Evolutionary conservation across 495 filamentous ascomycete species (phyloP), one percentile per base, ranked within the genome.

Genomic region (Xylaria sp.): DNA sequence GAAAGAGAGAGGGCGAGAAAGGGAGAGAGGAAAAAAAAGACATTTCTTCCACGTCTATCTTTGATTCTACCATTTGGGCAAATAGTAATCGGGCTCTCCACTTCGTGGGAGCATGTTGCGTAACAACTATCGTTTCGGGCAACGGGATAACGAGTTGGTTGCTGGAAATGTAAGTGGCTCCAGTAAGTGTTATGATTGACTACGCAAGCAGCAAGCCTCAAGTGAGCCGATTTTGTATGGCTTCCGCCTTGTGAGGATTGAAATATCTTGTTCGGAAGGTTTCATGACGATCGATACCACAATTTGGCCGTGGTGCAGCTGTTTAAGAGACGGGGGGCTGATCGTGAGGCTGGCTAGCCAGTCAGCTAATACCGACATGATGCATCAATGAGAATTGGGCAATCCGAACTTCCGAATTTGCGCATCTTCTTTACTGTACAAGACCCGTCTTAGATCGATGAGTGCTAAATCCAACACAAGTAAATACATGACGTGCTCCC

Each of bases 341-440:
- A 79, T 79, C 75, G 73, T 72, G 73, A 79, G 73, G 75, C 77
- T 78, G 68, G 64, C 57, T 68, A 74, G 66, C 77, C 77, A 78
- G 75, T 77, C 73, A 76, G 75, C 73, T 41, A 61, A 14, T 74
- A 71, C 68, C 59, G 74, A 78, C 53, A 55, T 33, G 21, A 52
- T 65, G 46, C 69, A 50, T 44, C n/a, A 9, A 31, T 35, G 29
- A 37, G 44, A 29, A 61, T 41, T 52, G 26, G 59, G 37, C 29
- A 65, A 52, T 37, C 29, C 29, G 29, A 50, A 52, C 44, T 37
- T 37, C 37, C 37, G 37, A 59, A 37, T 12, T 35, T 15, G 17
- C 19, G n/a, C 33, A 37, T 48, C 5, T 29, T 29, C n/a, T 46
- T 8, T 29, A 1, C n/a, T n/a, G n/a, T n/a, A 19, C 24, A 19